Conservation (phyloP, 177 flowering plant genomes). For the Vitis hybrid region DNA sequence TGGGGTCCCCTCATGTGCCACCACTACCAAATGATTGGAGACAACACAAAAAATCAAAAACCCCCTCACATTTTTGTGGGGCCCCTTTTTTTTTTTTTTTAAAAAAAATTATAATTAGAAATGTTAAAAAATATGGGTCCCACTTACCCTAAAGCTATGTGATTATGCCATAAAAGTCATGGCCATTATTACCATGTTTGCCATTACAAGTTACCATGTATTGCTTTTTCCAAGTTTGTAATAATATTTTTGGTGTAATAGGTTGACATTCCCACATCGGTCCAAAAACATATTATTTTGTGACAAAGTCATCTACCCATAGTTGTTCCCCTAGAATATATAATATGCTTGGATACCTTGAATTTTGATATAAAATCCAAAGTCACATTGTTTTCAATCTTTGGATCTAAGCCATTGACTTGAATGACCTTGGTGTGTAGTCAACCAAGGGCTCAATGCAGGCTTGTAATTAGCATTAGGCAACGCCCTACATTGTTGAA, state of each 20-base stretch:
- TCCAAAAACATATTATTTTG: constrained; percentile 12
- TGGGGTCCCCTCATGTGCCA: too few relatives aligned
- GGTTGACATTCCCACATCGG: constrained; percentile 9
- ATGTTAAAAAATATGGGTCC: neutral
- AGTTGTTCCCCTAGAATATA: neutral
- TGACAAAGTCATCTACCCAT: constrained; percentile 2
- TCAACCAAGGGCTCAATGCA: too few relatives aligned
- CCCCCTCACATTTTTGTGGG: neutral
- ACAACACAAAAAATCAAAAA: constrained; percentile 9
- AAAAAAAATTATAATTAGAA: neutral
- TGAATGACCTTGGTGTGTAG: too few relatives aligned
- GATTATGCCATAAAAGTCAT: constrained; percentile 22
- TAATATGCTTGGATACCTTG: constrained; percentile 2
- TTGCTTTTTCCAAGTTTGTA: constrained; percentile 16
- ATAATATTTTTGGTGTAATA: constrained; percentile 15
- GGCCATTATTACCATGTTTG: constrained; percentile 32
- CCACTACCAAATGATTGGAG: constrained; percentile 15
- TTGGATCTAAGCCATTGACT: too few relatives aligned
- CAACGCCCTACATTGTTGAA: too few relatives aligned
- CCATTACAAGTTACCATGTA: constrained; percentile 32
- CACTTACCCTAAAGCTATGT: constrained; percentile 4
- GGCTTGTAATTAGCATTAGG: too few relatives aligned
- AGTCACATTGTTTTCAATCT: too few relatives aligned
- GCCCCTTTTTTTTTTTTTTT: too few relatives aligned
- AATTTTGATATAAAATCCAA: too few relatives aligned